Conservation (phyloP, 352 stramenopile genomes). For the Pythium utonaiense region DNA sequence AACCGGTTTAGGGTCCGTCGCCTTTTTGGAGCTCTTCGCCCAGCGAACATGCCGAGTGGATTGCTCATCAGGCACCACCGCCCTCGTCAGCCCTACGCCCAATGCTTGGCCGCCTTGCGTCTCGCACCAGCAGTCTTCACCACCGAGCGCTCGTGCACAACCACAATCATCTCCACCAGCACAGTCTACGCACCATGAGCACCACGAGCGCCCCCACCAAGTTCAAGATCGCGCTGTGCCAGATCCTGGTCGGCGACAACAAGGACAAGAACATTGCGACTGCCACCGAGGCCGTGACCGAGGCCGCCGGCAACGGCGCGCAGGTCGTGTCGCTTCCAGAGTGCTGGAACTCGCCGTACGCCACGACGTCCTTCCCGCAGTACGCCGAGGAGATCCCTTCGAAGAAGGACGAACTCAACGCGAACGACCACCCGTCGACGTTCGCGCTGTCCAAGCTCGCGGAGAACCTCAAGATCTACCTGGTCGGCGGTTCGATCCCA, state of each 20-base stretch:
- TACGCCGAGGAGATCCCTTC: constrained; percentile 96
- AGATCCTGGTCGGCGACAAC: constrained; percentile 91
- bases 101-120: constrained; percentile 22
- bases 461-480: constrained; percentile 85
- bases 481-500: constrained; percentile 97
- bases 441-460: constrained; percentile 89
- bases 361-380: constrained; percentile 95
- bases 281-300: constrained; percentile 52
- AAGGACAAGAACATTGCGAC: constrained; percentile 85
- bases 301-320: constrained; percentile 71
- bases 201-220: constrained; percentile 17
- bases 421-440: constrained; percentile 78
- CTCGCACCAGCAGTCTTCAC: constrained; percentile 20
- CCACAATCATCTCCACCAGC: constrained; percentile 5
- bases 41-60: not conserved
- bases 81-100: not conserved
- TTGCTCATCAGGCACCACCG: constrained; percentile 1
- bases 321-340: constrained; percentile 92
- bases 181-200: constrained; percentile 14
- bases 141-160: constrained; percentile 19
- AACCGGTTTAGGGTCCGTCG: constrained; percentile 17
- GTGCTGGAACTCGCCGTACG: constrained; percentile 97
- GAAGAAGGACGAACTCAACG: constrained; percentile 45
- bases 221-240: constrained; percentile 94
- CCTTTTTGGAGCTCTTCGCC: not conserved